Percentiles rank a stretch among this genome's conserved stretches.
These are phyloP conservation scores for Coemansia umbellata DNA, from an alignment of 192 early-diverging fungal species.

Conservation along the genomic window DNA sequence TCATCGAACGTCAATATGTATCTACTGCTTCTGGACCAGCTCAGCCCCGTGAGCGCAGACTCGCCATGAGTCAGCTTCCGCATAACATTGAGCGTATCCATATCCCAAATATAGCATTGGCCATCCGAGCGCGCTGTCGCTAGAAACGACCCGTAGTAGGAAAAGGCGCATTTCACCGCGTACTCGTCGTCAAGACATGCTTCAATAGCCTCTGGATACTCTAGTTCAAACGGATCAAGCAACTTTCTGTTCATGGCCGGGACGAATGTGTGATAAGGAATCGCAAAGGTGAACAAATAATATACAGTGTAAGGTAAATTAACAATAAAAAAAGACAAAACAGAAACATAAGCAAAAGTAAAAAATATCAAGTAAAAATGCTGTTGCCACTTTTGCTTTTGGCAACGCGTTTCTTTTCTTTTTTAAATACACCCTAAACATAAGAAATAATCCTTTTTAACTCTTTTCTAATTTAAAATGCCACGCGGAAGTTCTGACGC, in stretches of 20 bases:
- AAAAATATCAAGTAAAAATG: not conserved
- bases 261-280: not conserved
- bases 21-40: conserved; percentile 79
- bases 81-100: conserved; percentile 76
- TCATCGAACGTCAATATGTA: conserved; percentile 75
- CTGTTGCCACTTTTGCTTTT: not conserved
- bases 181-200: conserved; percentile 70
- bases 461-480: conserved; percentile 8
- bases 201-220: conserved; percentile 76
- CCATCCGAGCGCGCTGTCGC: conserved; percentile 82
- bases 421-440: not conserved
- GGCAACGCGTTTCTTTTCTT: not conserved
- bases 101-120: conserved; percentile 77
- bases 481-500: not conserved
- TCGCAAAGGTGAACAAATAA: not conserved
- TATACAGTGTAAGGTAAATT: not conserved
- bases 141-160: conserved; percentile 73
- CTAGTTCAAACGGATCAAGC: conserved; percentile 74
- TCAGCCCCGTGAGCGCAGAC: conserved; percentile 69
- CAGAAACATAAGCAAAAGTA: not conserved
- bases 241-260: conserved; percentile 53
- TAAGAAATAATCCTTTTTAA: too few species aligned
- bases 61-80: conserved; percentile 73
- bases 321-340: not conserved
- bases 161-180: conserved; percentile 68